Base-by-base conservation (phyloP, 768 basidiomycete genomes). In the Macrolepiota dolichaula region DNA sequence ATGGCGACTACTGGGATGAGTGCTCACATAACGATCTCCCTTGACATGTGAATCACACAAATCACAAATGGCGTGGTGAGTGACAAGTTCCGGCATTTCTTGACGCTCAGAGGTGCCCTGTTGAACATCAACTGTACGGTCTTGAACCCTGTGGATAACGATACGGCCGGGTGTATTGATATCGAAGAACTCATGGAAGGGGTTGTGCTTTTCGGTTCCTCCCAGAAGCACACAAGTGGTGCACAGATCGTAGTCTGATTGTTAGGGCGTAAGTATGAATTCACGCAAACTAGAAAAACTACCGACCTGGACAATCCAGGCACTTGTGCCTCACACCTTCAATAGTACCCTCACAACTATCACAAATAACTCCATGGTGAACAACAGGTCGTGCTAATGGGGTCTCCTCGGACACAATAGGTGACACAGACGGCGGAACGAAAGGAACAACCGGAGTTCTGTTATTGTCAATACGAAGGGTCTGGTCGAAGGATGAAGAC, bases 251-350 rank as follows among this genome's bases (percentile, higher is more conserved):
- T 86, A 92, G 69, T 92, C 89, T 88, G 47, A 46, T n/a, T n/a
- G n/a, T n/a, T 32, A 55, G 61, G 49, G 12, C 49, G n/a, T 46
- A 15, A n/a, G 52, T 35, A 46, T 24, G 11, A 32, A 35, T 38
- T 36, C 15, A 25, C 15, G 0, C 12, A 12, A 51, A 32, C 3
- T 13, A 44, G n/a, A 15, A 13, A 29, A 15, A 59, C 24, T 19
- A 72, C 80, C 55, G 69, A 90, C 89, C 79, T 51, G 80, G 77
- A 70, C 92, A 94, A 65, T 91, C 88, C 22, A 91, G 72, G 67
- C 92, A 94, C 72, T 94, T 94, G 71, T 91, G 86, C 47, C 93
- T 79, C 57, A 85, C 69, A 11, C 92, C 92, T 58, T 81, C 74
- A 40, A 94, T 78, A 3, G 72, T 79, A 22, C 72, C 65, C 4